A percentile compares a stretch with the other conserved stretches of the same genome.
phyloP scores from a whole-genome alignment of 2,329 filamentous ascomycete genomes.

The Fusarium sp. region DNA sequence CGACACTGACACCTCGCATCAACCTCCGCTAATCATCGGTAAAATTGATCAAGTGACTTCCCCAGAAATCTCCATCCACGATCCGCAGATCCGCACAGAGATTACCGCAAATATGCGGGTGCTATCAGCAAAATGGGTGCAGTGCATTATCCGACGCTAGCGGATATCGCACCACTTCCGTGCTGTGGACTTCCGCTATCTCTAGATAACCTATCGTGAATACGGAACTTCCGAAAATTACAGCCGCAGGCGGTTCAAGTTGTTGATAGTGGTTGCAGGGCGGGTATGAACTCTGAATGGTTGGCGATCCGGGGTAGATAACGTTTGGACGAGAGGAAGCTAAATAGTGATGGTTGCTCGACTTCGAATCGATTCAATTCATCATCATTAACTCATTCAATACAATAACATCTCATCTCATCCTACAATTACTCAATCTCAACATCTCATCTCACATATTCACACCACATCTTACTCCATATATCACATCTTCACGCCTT shows the following conservation, averaged over 20 bases:
- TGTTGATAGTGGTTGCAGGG: background rate
- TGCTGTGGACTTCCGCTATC: constrained; percentile 12
- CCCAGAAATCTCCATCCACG: background rate
- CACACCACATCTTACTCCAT: background rate
- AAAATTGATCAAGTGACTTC: background rate
- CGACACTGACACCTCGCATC: background rate
- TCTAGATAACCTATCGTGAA: constrained; percentile 5
- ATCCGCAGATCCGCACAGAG: background rate
- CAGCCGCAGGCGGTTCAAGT: constrained; percentile 16
- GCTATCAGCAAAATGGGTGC: background rate
- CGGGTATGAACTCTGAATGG: constrained; percentile 15
- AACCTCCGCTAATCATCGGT: background rate
- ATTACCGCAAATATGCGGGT: background rate
- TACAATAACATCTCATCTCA: background rate
- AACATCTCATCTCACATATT: background rate
- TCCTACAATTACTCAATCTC: background rate
- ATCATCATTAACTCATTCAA: background rate
- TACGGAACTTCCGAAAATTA: constrained; percentile 16
- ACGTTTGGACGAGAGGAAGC: constrained; percentile 7
- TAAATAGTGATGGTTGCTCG: constrained; percentile 32
- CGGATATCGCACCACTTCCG: constrained; percentile 20
- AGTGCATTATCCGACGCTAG: constrained; percentile 37
- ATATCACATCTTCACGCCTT: background rate
- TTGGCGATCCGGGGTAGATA: background rate
- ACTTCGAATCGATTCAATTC: background rate